Evolutionary conservation across 2,329 filamentous ascomycete genomes (phyloP).

Genomic region (Exophiala sp.): DNA sequence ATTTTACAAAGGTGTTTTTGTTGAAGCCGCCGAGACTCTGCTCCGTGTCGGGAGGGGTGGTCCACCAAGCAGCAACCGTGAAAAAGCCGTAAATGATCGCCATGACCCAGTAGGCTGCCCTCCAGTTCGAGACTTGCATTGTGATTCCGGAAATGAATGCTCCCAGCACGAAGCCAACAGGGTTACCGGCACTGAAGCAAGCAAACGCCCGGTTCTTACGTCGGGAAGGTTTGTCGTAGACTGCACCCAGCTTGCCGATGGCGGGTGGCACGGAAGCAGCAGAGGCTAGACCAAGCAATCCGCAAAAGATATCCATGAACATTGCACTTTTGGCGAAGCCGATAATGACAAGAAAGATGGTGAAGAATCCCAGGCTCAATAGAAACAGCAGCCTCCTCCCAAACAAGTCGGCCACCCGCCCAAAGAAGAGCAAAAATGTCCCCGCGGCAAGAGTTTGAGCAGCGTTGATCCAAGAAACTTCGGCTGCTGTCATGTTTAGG

Average conservation of each 20-base stretch:
- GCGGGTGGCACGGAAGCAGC: constrained; percentile 63
- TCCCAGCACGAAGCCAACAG: constrained; percentile 55
- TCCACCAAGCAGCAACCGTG: constrained; percentile 57
- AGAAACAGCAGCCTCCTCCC: constrained; percentile 62
- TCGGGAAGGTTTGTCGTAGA: constrained; percentile 59
- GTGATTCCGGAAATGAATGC: constrained; percentile 62
- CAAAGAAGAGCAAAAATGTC: constrained; percentile 64
- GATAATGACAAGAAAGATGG: constrained; percentile 54
- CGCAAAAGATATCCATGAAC: constrained; percentile 60
- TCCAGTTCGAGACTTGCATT: constrained; percentile 60
- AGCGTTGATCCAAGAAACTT: constrained; percentile 66
- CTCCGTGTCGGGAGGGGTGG: constrained; percentile 56
- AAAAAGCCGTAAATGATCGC: constrained; percentile 62
- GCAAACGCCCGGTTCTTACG: constrained; percentile 65
- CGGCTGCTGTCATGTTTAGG: constrained; percentile 60
- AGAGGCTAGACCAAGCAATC: constrained; percentile 61
- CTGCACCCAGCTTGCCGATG: constrained; percentile 60
- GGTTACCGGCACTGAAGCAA: constrained; percentile 59
- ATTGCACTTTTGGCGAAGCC: constrained; percentile 60
- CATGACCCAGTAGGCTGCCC: constrained; percentile 60
- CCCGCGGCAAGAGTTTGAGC: constrained; percentile 61
- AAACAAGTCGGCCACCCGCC: constrained; percentile 63
- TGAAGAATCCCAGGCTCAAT: constrained; percentile 57
- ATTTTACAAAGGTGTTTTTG: constrained; percentile 50
- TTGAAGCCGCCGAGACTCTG: constrained; percentile 44